A percentile compares a stretch with the other conserved stretches of the same genome.
These are phyloP conservation scores for Nitzschia sp. DNA, from an alignment of 108 stramenopile genomes.

Conservation along the genomic window DNA sequence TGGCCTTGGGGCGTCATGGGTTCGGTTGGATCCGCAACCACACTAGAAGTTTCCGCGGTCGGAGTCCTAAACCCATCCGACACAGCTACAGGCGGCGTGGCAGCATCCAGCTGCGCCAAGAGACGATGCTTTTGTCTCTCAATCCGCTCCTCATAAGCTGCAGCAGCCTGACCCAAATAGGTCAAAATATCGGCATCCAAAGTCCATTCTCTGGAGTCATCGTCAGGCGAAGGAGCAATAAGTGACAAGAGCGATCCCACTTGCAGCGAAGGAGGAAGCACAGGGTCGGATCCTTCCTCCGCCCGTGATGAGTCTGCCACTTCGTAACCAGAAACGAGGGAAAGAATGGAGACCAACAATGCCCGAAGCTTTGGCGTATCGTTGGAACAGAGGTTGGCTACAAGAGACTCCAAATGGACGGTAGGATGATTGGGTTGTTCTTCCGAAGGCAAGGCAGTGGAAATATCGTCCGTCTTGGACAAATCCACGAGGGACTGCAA, in stretches of 20 bases:
- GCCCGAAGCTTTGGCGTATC: slow-evolving; percentile 36
- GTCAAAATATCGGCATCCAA: slow-evolving; percentile 47
- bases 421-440: slow-evolving; percentile 1
- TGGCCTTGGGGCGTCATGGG: slow-evolving; percentile 21
- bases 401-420: slow-evolving; percentile 47
- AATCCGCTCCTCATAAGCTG: slow-evolving; percentile 68
- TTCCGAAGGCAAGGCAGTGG: not conserved
- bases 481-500: slow-evolving; percentile 41
- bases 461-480: slow-evolving; percentile 6
- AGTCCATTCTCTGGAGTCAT: slow-evolving; percentile 16
- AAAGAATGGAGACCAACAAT: slow-evolving; percentile 59
- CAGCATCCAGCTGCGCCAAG: slow-evolving; percentile 18
- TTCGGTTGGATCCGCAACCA: slow-evolving; percentile 10
- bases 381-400: slow-evolving; percentile 51
- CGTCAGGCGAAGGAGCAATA: slow-evolving; percentile 30
- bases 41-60: not conserved
- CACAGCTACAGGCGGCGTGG: not conserved
- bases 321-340: slow-evolving; percentile 37
- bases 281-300: slow-evolving; percentile 4
- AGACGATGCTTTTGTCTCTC: slow-evolving; percentile 69
- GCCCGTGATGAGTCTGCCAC: slow-evolving; percentile 1
- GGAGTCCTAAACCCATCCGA: not conserved
- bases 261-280: slow-evolving; percentile 35
- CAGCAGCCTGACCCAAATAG: slow-evolving; percentile 69
- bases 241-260: slow-evolving; percentile 56